Evolutionary conservation across 441 rosid species (phyloP).

Genomic region (Gossypium schwendimanii): DNA sequence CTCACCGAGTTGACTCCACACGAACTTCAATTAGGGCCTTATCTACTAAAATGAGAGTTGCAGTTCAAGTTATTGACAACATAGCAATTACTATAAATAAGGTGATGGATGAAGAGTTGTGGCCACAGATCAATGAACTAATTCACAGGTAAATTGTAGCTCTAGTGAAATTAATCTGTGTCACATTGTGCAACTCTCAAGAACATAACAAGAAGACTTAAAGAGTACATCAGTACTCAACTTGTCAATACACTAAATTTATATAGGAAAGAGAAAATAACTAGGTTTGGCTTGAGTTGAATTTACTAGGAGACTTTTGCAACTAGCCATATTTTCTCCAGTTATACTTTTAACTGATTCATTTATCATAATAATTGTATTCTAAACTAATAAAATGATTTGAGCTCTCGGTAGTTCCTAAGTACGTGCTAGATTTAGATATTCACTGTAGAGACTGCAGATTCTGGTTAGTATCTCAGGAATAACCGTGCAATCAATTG

Average conservation of each 20-base stretch:
- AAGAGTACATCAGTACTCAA: neutral
- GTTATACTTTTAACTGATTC: neutral
- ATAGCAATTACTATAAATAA: conserved; percentile 36
- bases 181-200: neutral
- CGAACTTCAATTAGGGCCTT: conserved; percentile 25
- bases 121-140: conserved; percentile 38
- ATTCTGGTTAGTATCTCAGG: neutral
- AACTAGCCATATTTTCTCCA: neutral
- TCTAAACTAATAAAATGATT: neutral
- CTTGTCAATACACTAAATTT: neutral
- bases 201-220: neutral
- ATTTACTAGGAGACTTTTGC: neutral
- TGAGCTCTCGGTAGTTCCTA: neutral
- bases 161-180: neutral
- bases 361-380: neutral
- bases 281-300: neutral
- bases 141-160: conserved; percentile 31
- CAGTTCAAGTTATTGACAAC: conserved; percentile 45
- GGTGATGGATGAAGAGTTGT: conserved; percentile 47
- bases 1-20: conserved; percentile 28
- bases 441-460: neutral
- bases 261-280: neutral
- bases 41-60: conserved; percentile 40
- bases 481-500: neutral
- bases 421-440: neutral